phyloP scores from a whole-genome alignment of 805 yeast species.

The Lachancea waltii region DNA sequence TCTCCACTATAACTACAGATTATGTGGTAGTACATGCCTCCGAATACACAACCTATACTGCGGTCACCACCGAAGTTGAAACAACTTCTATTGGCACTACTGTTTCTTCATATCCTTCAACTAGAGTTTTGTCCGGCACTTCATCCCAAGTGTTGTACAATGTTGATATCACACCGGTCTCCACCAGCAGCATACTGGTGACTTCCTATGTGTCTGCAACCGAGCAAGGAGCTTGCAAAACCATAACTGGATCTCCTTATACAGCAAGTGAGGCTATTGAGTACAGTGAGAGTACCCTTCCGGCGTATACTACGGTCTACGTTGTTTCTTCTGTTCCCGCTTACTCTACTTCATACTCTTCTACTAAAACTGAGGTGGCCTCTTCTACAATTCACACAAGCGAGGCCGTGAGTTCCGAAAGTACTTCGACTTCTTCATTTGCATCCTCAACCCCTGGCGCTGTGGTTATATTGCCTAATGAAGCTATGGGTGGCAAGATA shows the following conservation, averaged over 20 bases:
- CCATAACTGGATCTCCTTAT: not conserved
- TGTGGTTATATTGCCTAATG: not conserved
- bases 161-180: constrained; percentile 1
- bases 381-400: not conserved
- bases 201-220: constrained; percentile 3
- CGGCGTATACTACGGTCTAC: not conserved
- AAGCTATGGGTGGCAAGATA: too few species aligned
- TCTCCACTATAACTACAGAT: constrained; percentile 3
- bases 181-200: not conserved
- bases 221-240: not conserved
- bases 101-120: not conserved
- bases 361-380: not conserved
- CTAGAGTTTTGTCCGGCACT: not conserved
- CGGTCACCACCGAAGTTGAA: constrained; percentile 2
- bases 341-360: constrained; percentile 1
- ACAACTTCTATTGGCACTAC: constrained; percentile 2
- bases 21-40: constrained; percentile 1
- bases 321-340: constrained; percentile 1
- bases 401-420: not conserved
- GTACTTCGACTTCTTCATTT: too few species aligned
- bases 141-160: constrained; percentile 1
- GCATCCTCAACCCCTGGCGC: constrained; percentile 1
- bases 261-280: constrained; percentile 1
- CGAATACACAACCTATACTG: constrained; percentile 1
- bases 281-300: constrained; percentile 1